A percentile compares a stretch with the other conserved stretches of the same genome.
phyloP scores from a whole-genome alignment of 805 yeast genomes.

The Yarrowia deformans region DNA sequence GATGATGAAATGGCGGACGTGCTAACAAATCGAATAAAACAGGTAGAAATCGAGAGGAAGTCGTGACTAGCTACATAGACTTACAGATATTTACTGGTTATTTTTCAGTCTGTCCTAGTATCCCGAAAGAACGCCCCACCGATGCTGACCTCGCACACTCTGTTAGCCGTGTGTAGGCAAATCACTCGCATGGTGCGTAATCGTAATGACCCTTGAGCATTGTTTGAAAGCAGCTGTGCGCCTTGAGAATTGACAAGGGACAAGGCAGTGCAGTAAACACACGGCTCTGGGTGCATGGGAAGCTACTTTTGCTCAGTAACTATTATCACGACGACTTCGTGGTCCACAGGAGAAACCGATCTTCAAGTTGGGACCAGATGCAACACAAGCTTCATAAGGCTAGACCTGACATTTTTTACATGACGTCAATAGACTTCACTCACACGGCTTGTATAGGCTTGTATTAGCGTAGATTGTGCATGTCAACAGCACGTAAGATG shows the following conservation, averaged over 20 bases:
- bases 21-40: background rate
- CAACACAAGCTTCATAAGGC: slow-evolving; percentile 6
- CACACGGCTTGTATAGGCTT: slow-evolving; percentile 27
- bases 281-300: slow-evolving; percentile 13
- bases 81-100: background rate
- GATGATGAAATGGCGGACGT: background rate
- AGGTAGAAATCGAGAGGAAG: background rate
- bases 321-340: slow-evolving; percentile 21
- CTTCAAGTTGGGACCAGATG: slow-evolving; percentile 29
- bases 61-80: background rate
- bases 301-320: slow-evolving; percentile 32
- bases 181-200: too few species aligned
- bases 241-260: background rate
- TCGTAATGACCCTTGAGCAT: too few species aligned
- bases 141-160: too few species aligned
- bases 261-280: slow-evolving; percentile 16
- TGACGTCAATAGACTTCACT: background rate
- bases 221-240: too few species aligned
- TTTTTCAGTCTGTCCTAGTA: too few species aligned
- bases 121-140: too few species aligned
- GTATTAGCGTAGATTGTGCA: slow-evolving; percentile 30
- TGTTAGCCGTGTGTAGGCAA: too few species aligned
- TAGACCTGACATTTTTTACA: slow-evolving; percentile 32
- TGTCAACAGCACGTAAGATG: slow-evolving; percentile 26
- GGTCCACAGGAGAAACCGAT: slow-evolving; percentile 24